Base-by-base conservation (phyloP, 345 rosid species). In the Arabidopsis arenosa region DNA sequence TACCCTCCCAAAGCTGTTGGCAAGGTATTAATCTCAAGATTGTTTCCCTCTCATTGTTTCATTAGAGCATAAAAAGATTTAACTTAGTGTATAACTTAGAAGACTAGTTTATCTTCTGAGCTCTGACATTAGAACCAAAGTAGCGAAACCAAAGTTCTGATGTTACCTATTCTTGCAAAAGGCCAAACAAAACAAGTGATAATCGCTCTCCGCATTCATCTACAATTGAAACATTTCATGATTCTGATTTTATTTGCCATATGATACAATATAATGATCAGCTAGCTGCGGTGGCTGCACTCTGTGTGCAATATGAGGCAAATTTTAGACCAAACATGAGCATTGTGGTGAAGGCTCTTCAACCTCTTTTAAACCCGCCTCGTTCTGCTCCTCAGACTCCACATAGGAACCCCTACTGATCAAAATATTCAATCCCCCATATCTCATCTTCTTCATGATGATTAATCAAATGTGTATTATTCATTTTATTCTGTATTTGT, bases 241-340 rank as follows among this genome's bases (percentile, higher is more conserved):
- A 55, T 23, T 56, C 61, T 78, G 30, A 40, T 35, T 44, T 30
- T 2, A 26, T 49, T 66, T 61, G 23, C 49, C 47, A 53, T 36
- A 45, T 68, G 68, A 47, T 76, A 12, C 11, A 18, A 66, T 62
- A 26, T 63, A 58, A 54, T 68, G 52, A 80, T 66, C 87, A 91
- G 94, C 41, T 89, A 77, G 90, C 97, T 37, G 94, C 92, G 0
- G 97, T 89, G 54, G 90, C 90, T 68, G 97, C 92, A 32, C 75
- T 87, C 36, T 91, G 92, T 23, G 83, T 91, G 67, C 93, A 90
- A 61, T 89, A 89, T 30, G 93, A 90, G 84, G 87, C 93, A 41
- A 89, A 90, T 78, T 87, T 90, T 68, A 81, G 92, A 56, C 96
- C 96, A 52, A 90, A 86, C 75, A 88, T 90, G 90, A 85, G 90